A percentile compares a stretch with the other conserved stretches of the same genome.
Conservation (phyloP, 1,284 basidiomycete genomes). For the Hemileccinum hortonii region DNA sequence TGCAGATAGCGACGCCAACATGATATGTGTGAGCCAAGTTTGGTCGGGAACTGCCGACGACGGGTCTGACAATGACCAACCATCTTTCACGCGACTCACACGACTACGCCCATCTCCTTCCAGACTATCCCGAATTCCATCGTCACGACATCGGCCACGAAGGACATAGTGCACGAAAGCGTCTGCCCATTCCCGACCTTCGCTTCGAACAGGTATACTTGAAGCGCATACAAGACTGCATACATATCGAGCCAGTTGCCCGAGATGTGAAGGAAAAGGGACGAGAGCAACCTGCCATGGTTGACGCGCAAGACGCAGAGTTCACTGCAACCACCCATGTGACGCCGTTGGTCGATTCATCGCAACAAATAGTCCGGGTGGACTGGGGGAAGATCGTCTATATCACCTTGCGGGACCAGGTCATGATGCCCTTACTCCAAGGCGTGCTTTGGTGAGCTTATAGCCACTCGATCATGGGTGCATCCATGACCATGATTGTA, state of each 20-base stretch:
- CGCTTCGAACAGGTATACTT: conserved; percentile 72
- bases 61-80: conserved; percentile 24
- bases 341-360: conserved; percentile 21
- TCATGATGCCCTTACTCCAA: conserved; percentile 66
- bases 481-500: conserved; percentile 13
- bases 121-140: conserved; percentile 17
- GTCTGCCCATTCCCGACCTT: conserved; percentile 61
- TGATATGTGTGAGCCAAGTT: conserved; percentile 1
- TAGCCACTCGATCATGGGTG: not conserved
- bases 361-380: conserved; percentile 43
- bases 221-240: conserved; percentile 54
- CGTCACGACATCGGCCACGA: conserved; percentile 15
- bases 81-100: conserved; percentile 7
- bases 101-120: conserved; percentile 7
- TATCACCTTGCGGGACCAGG: conserved; percentile 66
- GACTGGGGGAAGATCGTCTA: conserved; percentile 62
- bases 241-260: conserved; percentile 40
- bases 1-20: conserved; percentile 22
- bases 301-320: conserved; percentile 19
- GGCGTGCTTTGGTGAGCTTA: conserved; percentile 63
- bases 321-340: conserved; percentile 18
- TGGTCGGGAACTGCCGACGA: conserved; percentile 19
- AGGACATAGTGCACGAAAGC: conserved; percentile 22
- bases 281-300: conserved; percentile 10
- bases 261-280: conserved; percentile 33